Evolutionary conservation across 768 basidiomycete genomes (phyloP).

Genomic region (Tylopilus sp.): DNA sequence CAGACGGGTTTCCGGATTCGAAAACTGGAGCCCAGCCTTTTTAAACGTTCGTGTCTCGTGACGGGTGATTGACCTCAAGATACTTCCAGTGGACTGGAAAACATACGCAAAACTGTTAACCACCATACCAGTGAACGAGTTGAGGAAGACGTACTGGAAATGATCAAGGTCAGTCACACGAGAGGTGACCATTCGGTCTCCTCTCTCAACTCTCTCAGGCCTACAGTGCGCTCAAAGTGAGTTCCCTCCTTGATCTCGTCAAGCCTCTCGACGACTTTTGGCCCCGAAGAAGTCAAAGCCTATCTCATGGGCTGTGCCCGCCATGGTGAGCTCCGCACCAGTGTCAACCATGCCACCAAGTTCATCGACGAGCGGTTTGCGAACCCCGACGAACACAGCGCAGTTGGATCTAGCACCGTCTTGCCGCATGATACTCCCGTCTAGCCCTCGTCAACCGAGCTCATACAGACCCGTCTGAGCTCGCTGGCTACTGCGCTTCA

Average conservation of each 20-base stretch:
- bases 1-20: too few species aligned
- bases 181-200: too few species aligned
- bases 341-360: constrained; percentile 84
- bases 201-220: constrained; percentile 90
- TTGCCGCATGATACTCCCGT: constrained; percentile 44
- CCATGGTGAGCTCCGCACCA: constrained; percentile 80
- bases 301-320: constrained; percentile 92
- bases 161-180: too few species aligned
- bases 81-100: too few species aligned
- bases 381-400: constrained; percentile 32
- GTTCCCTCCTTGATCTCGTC: constrained; percentile 73
- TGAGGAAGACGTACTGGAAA: too few species aligned
- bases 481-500: constrained; percentile 72
- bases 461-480: constrained; percentile 76
- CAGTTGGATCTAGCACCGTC: constrained; percentile 14
- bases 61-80: too few species aligned
- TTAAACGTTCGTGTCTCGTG: too few species aligned
- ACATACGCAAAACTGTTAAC: too few species aligned
- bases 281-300: constrained; percentile 76
- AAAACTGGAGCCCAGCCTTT: too few species aligned
- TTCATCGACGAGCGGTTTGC: constrained; percentile 80
- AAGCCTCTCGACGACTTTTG: constrained; percentile 62
- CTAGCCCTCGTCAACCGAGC: constrained; percentile 68
- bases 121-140: too few species aligned
- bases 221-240: constrained; percentile 82